Conservation (phyloP, 1,139 yeast species). For the Debaryomyces coudertii region DNA sequence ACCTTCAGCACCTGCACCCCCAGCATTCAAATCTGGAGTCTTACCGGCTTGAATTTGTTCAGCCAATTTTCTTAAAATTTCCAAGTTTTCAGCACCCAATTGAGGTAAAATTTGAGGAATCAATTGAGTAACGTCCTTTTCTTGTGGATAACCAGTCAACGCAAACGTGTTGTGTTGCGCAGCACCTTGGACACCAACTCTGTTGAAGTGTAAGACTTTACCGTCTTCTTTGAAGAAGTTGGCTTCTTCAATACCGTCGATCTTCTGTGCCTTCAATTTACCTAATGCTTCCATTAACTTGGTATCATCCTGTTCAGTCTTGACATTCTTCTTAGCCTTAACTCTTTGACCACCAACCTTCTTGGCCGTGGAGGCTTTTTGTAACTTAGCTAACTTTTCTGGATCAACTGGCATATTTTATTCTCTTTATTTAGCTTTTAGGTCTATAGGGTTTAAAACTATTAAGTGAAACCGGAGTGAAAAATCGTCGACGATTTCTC, state of each 20-base stretch:
- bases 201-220: constrained; percentile 91
- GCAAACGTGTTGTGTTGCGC: constrained; percentile 91
- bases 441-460: constrained; percentile 1
- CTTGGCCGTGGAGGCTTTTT: constrained; percentile 68
- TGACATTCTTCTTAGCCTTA: constrained; percentile 68
- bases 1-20: constrained; percentile 45
- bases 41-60: constrained; percentile 77
- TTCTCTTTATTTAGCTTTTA: constrained; percentile 1
- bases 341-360: constrained; percentile 91
- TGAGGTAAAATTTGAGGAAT: constrained; percentile 95
- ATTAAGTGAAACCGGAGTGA: constrained; percentile 14
- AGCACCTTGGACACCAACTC: constrained; percentile 94
- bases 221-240: constrained; percentile 98
- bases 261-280: constrained; percentile 86
- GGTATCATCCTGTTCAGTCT: constrained; percentile 80
- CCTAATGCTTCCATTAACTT: constrained; percentile 88
- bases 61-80: constrained; percentile 86
- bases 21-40: constrained; percentile 54
- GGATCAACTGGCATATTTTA: constrained; percentile 77
- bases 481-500: constrained; percentile 27
- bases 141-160: constrained; percentile 94
- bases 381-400: constrained; percentile 84
- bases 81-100: constrained; percentile 95
- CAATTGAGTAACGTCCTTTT: constrained; percentile 89
- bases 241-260: constrained; percentile 93